phyloP scores from a whole-genome alignment of 2,329 filamentous ascomycete genomes.

The Fusarium sp. region DNA sequence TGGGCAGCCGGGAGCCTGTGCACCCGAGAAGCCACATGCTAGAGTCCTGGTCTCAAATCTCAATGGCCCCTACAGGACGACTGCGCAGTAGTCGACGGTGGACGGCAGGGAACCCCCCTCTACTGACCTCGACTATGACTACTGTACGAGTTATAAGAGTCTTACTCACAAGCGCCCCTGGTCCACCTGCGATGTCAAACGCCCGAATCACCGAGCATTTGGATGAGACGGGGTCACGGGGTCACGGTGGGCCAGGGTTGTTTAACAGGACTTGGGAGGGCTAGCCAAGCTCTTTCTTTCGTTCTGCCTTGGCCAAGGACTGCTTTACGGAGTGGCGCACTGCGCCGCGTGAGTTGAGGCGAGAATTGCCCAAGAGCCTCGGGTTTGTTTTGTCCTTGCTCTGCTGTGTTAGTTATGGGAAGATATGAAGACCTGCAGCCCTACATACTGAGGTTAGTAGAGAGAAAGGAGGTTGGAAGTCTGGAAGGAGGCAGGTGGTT shows the following conservation, averaged over 20 bases:
- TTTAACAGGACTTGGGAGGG: constrained; percentile 5
- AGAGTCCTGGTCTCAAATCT: neutral
- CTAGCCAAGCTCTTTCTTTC: constrained; percentile 22
- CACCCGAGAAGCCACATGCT: constrained; percentile 16
- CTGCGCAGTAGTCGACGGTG: constrained; percentile 39
- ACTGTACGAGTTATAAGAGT: constrained; percentile 1
- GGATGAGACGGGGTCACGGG: constrained; percentile 39
- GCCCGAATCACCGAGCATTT: constrained; percentile 44
- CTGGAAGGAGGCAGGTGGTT: constrained; percentile 11
- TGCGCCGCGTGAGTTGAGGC: constrained; percentile 20
- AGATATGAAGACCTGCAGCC: constrained; percentile 25
- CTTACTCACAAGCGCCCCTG: constrained; percentile 38
- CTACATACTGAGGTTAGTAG: constrained; percentile 10
- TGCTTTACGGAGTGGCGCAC: constrained; percentile 30
- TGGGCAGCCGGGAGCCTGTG: constrained; percentile 35
- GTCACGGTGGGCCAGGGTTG: constrained; percentile 27
- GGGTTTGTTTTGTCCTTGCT: neutral
- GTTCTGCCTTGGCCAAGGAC: constrained; percentile 2
- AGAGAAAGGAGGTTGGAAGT: constrained; percentile 11
- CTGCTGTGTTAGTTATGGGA: constrained; percentile 9
- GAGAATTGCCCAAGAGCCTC: constrained; percentile 13
- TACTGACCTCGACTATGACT: constrained; percentile 15
- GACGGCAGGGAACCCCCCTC: constrained; percentile 37
- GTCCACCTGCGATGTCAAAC: constrained; percentile 48
- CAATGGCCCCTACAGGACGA: too few relatives aligned